Evolutionary conservation across 2,329 filamentous ascomycete genomes (phyloP), one percentile per base, ranked within the genome.

Genomic region (Magnaporthiopsis rhizophila): DNA sequence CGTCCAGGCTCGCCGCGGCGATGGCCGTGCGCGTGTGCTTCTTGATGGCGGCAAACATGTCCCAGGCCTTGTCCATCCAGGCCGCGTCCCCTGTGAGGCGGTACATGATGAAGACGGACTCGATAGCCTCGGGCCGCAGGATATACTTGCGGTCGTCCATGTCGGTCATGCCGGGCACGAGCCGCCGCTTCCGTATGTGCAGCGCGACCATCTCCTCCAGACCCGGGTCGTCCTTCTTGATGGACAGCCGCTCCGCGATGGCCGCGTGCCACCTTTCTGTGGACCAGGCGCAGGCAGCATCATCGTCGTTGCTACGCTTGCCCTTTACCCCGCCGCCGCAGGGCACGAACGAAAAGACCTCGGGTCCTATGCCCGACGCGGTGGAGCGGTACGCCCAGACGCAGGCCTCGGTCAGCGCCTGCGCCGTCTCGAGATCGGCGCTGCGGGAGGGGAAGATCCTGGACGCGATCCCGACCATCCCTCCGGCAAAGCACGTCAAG

Each of bases 81-180:
- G 79, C 77, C 1, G 79, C 69, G 67, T 90, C 85, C 32, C 89
- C 89, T 0, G 89, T 92, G 65, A 91, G 80, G 65, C 89, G 84
- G 73, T 89, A 91, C 79, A 94, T 85, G 71, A 91, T 84, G 74
- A 91, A 94, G 5, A 95, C 84, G 18, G 86, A 89, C 77, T 94
- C 90, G 64, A 94, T 91, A 2, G 90, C 90, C 75, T 94, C 90
- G 26, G 90, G 90, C 65, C 88, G 83, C 59, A 91, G 79, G 36
- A 89, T 84, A 71, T 90, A 91, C 64, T 81, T 80, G 57, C 78
- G 75, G 65, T 88, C 83, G 58, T 76, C 73, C 60, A 88, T 80
- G 24, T 77, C 77, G 3, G 81, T 77, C 72, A 89, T 84, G 26
- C 86, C 87, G 7, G 75, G 76, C 9, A 82, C 80, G 6, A 89